These are phyloP conservation scores for Dothideomycetes sp. DNA, from an alignment of 2,329 filamentous ascomycete genomes.

Conservation along the genomic window DNA sequence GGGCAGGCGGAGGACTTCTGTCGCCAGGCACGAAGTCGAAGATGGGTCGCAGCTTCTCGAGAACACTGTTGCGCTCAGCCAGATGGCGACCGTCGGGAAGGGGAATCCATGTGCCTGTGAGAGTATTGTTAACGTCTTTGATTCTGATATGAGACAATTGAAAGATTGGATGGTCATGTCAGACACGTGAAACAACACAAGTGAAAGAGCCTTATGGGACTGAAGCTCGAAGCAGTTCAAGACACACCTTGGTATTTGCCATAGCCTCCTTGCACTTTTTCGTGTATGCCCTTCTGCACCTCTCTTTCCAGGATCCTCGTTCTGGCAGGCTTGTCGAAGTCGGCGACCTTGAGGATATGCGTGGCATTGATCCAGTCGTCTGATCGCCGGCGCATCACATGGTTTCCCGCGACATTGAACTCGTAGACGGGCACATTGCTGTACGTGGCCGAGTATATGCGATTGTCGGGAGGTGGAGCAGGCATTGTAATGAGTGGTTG, in stretches of 20 bases:
- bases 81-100: constrained; percentile 69
- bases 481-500: constrained; percentile 3
- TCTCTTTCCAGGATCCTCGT: constrained; percentile 93
- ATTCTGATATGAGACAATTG: too few relatives aligned
- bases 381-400: constrained; percentile 89
- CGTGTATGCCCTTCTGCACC: constrained; percentile 90
- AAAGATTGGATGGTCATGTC: too few relatives aligned
- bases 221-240: too few relatives aligned
- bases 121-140: too few relatives aligned
- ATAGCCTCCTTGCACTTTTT: constrained; percentile 97
- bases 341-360: constrained; percentile 92
- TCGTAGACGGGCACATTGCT: constrained; percentile 79
- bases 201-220: too few relatives aligned
- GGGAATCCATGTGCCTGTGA: constrained; percentile 92
- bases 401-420: constrained; percentile 73
- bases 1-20: constrained; percentile 82
- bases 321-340: constrained; percentile 91
- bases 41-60: constrained; percentile 72
- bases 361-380: constrained; percentile 99
- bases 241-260: constrained; percentile 86
- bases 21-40: constrained; percentile 83
- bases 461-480: constrained; percentile 18
- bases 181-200: too few relatives aligned
- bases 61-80: constrained; percentile 76
- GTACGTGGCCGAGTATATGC: constrained; percentile 54